Evolutionary conservation across 179 eudicot genomes (phyloP).

Genomic region (Amaranthus tricolor): DNA sequence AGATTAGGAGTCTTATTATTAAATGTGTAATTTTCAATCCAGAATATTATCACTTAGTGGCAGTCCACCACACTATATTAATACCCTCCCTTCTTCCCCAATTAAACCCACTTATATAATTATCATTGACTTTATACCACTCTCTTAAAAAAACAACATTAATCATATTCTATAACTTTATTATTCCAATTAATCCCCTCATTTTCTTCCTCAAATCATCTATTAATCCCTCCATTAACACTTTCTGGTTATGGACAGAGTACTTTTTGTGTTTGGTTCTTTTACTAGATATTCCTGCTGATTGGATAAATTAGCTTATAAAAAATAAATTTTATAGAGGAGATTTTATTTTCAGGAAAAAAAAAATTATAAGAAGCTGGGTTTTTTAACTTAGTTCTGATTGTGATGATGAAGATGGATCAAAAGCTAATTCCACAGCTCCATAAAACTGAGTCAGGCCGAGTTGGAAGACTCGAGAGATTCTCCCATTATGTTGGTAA

Average conservation of each 20-base stretch:
- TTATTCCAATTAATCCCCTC: not conserved
- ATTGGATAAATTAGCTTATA: not conserved
- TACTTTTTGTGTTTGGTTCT: not conserved
- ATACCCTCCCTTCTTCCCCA: not conserved
- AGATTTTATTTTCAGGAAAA: no score
- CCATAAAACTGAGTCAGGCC: conserved; percentile 49
- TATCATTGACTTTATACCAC: conserved; percentile 10
- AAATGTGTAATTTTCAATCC: not conserved
- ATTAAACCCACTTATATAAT: not conserved
- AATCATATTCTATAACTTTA: not conserved
- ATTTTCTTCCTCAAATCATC: not conserved
- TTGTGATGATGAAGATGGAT: conserved; percentile 23
- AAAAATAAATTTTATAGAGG: no score
- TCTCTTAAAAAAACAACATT: not conserved
- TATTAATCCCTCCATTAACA: not conserved
- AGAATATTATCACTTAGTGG: conserved; percentile 9
- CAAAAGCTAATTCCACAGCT: conserved; percentile 40
- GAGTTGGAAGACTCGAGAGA: conserved; percentile 52
- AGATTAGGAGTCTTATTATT: no score
- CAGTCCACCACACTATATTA: conserved; percentile 5
- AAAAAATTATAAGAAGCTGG: not conserved
- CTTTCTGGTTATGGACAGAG: not conserved
- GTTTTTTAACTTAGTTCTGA: not conserved
- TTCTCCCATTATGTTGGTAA: conserved; percentile 82
- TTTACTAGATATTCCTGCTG: not conserved